Conservation (phyloP, 345 rosid genomes). For the Aurinia saxatilis region DNA sequence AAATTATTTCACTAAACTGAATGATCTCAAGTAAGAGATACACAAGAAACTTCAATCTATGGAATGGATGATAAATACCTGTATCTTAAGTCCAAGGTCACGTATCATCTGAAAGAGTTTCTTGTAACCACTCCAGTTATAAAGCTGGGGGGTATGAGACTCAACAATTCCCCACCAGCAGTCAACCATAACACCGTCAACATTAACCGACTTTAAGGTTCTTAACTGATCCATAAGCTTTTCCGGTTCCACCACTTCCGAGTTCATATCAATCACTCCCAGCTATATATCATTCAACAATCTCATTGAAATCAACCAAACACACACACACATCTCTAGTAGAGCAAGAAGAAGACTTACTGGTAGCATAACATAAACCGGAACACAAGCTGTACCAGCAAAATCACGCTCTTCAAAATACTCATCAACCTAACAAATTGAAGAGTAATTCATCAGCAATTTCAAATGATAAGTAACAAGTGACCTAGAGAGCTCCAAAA, state of each 20-base stretch:
- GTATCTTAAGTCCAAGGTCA: conserved; percentile 72
- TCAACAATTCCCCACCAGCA: conserved; percentile 99
- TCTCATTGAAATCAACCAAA: neutral
- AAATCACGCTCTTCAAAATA: conserved; percentile 65
- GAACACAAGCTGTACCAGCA: conserved; percentile 67
- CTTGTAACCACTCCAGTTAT: conserved; percentile 84
- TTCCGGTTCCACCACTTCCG: conserved; percentile 65
- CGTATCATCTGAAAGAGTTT: conserved; percentile 73
- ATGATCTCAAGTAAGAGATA: neutral
- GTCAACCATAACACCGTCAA: conserved; percentile 86
- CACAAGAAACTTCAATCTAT: neutral
- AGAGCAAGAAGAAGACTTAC: conserved; percentile 38
- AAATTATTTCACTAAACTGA: too few relatives aligned
- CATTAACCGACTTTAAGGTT: conserved; percentile 60
- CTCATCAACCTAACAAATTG: conserved; percentile 25
- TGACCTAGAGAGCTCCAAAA: neutral
- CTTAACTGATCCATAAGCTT: conserved; percentile 52
- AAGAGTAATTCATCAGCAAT: neutral
- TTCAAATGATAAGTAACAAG: neutral
- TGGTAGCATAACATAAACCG: conserved; percentile 91
- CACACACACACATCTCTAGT: neutral
- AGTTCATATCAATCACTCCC: conserved; percentile 65
- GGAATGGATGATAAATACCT: conserved; percentile 31
- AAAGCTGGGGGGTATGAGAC: conserved; percentile 58
- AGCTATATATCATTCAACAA: conserved; percentile 42